phyloP scores from a whole-genome alignment of 768 basidiomycete genomes.

The Cystofilobasidium ferigula region DNA sequence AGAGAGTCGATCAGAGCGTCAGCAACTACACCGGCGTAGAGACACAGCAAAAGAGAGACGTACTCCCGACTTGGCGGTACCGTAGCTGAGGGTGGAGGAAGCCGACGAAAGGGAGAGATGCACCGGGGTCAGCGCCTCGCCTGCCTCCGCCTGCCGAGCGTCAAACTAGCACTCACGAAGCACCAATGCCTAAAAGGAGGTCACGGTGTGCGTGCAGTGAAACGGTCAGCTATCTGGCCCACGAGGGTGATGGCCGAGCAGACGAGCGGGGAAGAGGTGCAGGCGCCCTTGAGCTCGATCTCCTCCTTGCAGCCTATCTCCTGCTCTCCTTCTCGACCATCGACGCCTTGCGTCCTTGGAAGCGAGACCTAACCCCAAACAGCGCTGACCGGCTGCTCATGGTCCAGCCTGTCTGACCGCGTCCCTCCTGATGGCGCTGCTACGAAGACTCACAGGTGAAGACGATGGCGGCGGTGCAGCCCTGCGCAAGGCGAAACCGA shows the following conservation, averaged over 20 bases:
- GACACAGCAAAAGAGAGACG: slow-evolving; percentile 18
- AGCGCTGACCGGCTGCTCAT: too few relatives aligned
- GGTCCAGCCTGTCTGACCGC: too few relatives aligned
- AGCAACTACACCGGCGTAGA: background rate
- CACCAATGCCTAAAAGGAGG: slow-evolving; percentile 16
- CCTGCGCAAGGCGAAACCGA: slow-evolving; percentile 43
- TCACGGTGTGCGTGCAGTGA: background rate
- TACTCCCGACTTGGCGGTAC: slow-evolving; percentile 95
- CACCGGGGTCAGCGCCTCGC: background rate
- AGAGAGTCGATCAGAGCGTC: background rate
- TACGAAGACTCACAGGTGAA: slow-evolving; percentile 95
- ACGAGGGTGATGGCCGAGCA: background rate
- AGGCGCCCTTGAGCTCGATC: too few relatives aligned
- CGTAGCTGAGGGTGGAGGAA: too few relatives aligned
- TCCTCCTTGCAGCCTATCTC: too few relatives aligned
- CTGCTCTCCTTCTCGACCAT: background rate
- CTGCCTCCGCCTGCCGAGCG: background rate
- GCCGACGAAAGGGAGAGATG: background rate
- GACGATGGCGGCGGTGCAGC: slow-evolving; percentile 91
- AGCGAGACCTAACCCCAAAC: too few relatives aligned
- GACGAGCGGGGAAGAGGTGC: too few relatives aligned
- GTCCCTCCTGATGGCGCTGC: too few relatives aligned
- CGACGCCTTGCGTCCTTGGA: background rate
- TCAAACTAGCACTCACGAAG: slow-evolving; percentile 10
- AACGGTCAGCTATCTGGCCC: background rate